phyloP scores from a whole-genome alignment of 345 rosid genomes.

The Lepidium africanum region DNA sequence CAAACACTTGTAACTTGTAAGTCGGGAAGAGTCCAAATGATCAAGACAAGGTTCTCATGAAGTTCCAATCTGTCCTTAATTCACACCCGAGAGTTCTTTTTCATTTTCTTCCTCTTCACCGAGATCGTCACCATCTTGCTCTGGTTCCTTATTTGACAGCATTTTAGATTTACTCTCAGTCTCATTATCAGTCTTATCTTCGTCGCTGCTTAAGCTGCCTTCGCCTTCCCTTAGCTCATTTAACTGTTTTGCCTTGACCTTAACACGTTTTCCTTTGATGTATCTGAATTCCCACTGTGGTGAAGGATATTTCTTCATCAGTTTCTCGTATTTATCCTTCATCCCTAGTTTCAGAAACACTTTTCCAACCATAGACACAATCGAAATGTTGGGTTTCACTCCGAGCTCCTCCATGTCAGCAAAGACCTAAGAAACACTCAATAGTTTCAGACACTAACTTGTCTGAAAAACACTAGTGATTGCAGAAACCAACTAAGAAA shows the following conservation, averaged over 20 bases:
- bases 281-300: conserved; percentile 69
- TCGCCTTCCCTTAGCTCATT: conserved; percentile 27
- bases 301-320: conserved; percentile 73
- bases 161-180: conserved; percentile 4
- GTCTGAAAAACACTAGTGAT: background rate
- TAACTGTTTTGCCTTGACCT: conserved; percentile 44
- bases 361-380: conserved; percentile 65
- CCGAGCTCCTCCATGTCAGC: conserved; percentile 99
- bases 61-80: conserved; percentile 3
- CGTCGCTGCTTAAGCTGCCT: conserved; percentile 13
- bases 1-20: background rate
- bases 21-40: conserved; percentile 20
- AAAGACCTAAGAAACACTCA: conserved; percentile 45
- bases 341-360: conserved; percentile 57
- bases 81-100: background rate
- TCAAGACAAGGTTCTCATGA: conserved; percentile 5
- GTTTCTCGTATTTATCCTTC: conserved; percentile 64
- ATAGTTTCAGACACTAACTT: background rate
- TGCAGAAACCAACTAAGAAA: background rate
- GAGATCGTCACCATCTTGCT: conserved; percentile 11
- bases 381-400: conserved; percentile 51
- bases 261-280: conserved; percentile 77
- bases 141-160: background rate
- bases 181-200: background rate
- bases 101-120: conserved; percentile 19